phyloP scores from a whole-genome alignment of 2,329 filamentous ascomycete species.

The Pyrenophora teres region DNA sequence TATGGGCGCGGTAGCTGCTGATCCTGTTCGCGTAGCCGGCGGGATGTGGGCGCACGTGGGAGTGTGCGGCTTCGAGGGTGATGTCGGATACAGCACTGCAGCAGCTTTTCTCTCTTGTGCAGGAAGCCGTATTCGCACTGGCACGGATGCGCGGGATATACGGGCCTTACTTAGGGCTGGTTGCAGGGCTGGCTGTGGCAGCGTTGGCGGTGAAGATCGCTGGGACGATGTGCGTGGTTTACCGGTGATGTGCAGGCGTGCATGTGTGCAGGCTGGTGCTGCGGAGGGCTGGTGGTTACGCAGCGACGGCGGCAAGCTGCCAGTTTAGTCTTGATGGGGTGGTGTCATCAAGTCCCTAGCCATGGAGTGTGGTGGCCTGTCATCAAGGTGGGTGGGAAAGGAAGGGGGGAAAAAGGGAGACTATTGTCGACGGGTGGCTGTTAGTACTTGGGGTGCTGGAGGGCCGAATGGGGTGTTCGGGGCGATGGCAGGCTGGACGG shows the following conservation, averaged over 20 bases:
- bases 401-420: too few species aligned
- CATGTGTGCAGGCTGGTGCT: background rate
- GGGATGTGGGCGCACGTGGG: constrained; percentile 10
- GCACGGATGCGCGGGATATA: constrained; percentile 6
- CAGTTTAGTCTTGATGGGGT: too few species aligned
- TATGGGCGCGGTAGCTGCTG: constrained; percentile 11
- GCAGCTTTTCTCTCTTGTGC: background rate
- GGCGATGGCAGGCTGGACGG: background rate
- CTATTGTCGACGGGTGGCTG: too few species aligned
- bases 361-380: too few species aligned
- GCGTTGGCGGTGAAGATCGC: constrained; percentile 17
- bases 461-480: background rate
- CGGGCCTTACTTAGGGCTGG: constrained; percentile 1
- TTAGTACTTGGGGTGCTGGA: too few species aligned
- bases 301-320: background rate
- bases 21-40: constrained; percentile 11
- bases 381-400: too few species aligned
- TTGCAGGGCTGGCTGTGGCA: constrained; percentile 4
- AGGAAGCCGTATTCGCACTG: constrained; percentile 13
- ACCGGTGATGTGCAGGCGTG: background rate
- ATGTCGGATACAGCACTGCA: background rate
- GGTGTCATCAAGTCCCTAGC: too few species aligned
- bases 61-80: constrained; percentile 7
- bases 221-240: constrained; percentile 12
- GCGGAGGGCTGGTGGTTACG: background rate